phyloP scores from a whole-genome alignment of 2,329 filamentous ascomycete genomes.

The Fusarium sp. region DNA sequence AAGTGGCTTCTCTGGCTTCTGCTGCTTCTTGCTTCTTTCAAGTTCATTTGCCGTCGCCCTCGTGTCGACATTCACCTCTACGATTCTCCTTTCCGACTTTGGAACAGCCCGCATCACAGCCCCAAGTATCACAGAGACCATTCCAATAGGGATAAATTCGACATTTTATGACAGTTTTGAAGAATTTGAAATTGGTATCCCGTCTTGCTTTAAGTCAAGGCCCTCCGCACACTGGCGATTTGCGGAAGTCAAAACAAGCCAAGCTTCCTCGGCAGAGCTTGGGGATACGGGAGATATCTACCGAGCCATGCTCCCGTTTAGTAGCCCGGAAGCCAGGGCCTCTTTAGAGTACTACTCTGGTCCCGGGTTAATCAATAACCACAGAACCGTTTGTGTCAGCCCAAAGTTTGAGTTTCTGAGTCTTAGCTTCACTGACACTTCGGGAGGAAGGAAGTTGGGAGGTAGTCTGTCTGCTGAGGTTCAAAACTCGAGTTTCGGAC shows the following conservation, averaged over 20 bases:
- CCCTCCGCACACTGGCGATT: neutral
- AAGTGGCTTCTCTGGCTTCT: neutral
- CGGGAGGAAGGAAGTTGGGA: neutral
- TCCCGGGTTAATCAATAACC: neutral
- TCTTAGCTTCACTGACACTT: neutral
- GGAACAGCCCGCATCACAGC: neutral
- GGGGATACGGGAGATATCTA: neutral
- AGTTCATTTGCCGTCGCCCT: neutral
- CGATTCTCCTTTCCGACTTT: slow-evolving; percentile 22
- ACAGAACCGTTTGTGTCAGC: neutral
- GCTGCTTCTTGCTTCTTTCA: neutral
- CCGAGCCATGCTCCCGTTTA: neutral
- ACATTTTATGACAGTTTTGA: neutral
- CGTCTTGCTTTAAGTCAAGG: neutral
- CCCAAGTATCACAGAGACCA: neutral
- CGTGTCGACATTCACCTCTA: slow-evolving; percentile 11
- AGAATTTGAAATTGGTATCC: neutral
- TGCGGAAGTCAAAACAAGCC: neutral
- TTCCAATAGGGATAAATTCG: neutral
- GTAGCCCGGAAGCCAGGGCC: neutral
- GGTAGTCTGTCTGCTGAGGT: neutral
- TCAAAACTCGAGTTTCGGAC: neutral
- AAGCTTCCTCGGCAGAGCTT: neutral
- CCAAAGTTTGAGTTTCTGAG: neutral
- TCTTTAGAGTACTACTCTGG: neutral